These are phyloP conservation scores for Rhizophagus clarus DNA, from an alignment of 192 early-diverging fungal genomes.

Conservation along the genomic window DNA sequence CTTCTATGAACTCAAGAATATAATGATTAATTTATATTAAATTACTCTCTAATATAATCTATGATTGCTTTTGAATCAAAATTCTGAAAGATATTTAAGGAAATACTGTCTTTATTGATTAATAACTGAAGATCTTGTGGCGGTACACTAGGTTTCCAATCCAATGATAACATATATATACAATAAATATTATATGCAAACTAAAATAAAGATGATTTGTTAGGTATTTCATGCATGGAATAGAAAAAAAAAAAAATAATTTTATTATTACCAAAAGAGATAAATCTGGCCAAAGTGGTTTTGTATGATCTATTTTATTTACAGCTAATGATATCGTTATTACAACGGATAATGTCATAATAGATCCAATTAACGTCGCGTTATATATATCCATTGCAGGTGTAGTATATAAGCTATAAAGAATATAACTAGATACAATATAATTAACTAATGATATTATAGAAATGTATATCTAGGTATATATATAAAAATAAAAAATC, in stretches of 20 bases:
- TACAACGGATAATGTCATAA: background rate
- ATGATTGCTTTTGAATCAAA: background rate
- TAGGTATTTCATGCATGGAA: background rate
- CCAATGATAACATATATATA: constrained; percentile 10
- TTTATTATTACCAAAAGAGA: constrained; percentile 8
- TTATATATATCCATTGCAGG: constrained; percentile 7
- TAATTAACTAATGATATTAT: background rate
- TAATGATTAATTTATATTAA: no score
- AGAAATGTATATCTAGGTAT: constrained; percentile 4
- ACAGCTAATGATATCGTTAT: background rate
- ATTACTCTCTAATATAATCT: no score
- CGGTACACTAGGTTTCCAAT: background rate
- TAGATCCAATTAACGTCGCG: constrained; percentile 18
- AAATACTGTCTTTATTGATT: background rate
- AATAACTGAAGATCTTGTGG: background rate
- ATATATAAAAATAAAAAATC: constrained; percentile 5
- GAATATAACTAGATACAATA: background rate
- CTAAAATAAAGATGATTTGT: background rate
- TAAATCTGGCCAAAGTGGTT: background rate
- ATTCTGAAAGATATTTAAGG: background rate
- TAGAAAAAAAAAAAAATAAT: background rate
- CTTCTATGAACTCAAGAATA: no score
- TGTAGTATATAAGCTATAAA: background rate
- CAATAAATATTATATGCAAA: constrained; percentile 27
- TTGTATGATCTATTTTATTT: background rate